phyloP scores from a whole-genome alignment of 208 protist species.

The Trypanosoma conorhini region DNA sequence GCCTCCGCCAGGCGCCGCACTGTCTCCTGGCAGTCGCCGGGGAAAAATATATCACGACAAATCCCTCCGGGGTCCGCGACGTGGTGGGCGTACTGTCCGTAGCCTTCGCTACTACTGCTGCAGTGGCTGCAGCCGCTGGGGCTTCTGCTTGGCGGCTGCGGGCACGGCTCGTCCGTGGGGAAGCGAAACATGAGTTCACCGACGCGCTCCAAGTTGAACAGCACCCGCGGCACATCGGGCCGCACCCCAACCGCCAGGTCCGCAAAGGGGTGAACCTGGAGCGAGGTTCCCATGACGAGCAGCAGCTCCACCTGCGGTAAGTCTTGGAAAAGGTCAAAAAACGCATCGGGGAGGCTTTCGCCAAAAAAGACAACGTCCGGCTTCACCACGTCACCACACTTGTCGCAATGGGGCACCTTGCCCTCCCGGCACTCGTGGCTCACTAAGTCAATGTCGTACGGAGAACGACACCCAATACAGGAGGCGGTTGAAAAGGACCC shows the following conservation, averaged over 20 bases:
- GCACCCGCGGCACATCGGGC: conserved; percentile 70
- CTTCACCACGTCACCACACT: conserved; percentile 89
- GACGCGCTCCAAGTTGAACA: conserved; percentile 91
- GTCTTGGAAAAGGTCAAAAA: conserved; percentile 78
- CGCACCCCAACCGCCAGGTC: conserved; percentile 60
- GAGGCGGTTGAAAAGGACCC: conserved; percentile 88
- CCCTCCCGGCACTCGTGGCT: conserved; percentile 37
- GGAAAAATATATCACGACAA: conserved; percentile 72
- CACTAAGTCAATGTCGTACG: conserved; percentile 48
- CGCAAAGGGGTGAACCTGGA: conserved; percentile 95
- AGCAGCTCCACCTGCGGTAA: conserved; percentile 82
- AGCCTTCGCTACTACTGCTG: conserved; percentile 61
- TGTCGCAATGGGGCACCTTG: conserved; percentile 56
- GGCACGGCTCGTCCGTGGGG: conserved; percentile 34
- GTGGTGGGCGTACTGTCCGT: conserved; percentile 42
- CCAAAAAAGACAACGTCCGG: conserved; percentile 98
- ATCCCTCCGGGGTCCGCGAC: conserved; percentile 21
- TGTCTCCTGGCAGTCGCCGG: conserved; percentile 75
- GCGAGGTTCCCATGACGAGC: conserved; percentile 95
- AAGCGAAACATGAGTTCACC: conserved; percentile 75
- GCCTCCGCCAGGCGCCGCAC: conserved; percentile 42
- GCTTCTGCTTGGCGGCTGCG: not conserved
- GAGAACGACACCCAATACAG: conserved; percentile 83
- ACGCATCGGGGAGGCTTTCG: conserved; percentile 91
- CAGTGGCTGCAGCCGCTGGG: not conserved